Conservation (phyloP, 768 basidiomycete genomes). For the Xanthoconium purpureum region DNA sequence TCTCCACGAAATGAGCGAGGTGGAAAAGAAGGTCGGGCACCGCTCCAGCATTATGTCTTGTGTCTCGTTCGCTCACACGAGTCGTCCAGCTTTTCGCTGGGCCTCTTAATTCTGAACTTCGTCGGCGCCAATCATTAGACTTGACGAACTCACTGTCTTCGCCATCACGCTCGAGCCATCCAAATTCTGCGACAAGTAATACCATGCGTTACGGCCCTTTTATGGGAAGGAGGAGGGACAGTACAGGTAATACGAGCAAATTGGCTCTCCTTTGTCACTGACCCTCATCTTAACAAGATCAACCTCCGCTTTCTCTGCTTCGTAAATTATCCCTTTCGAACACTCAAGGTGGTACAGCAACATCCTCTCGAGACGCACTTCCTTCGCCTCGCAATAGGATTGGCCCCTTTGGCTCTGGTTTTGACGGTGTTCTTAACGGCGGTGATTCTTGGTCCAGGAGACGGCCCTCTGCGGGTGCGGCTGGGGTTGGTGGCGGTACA, state of each 20-base stretch:
- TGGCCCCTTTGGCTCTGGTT: conserved; percentile 53
- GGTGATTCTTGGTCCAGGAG: conserved; percentile 73
- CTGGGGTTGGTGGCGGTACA: conserved; percentile 39
- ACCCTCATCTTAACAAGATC: conserved; percentile 44
- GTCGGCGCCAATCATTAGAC: conserved; percentile 80
- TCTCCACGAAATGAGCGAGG: conserved; percentile 75
- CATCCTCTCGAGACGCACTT: conserved; percentile 57
- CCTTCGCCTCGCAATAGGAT: conserved; percentile 66
- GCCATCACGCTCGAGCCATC: conserved; percentile 52
- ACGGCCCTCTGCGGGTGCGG: conserved; percentile 54
- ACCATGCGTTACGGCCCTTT: conserved; percentile 62
- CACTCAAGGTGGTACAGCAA: conserved; percentile 45
- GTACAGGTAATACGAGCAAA: conserved; percentile 47
- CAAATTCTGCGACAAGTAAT: conserved; percentile 44
- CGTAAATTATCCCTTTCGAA: conserved; percentile 70
- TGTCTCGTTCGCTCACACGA: conserved; percentile 28
- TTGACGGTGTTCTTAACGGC: conserved; percentile 67
- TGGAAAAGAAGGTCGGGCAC: conserved; percentile 79
- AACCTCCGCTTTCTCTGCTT: conserved; percentile 49
- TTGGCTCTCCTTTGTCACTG: conserved; percentile 1
- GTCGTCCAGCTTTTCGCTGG: conserved; percentile 69
- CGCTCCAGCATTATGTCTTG: conserved; percentile 6
- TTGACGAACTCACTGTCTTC: conserved; percentile 59
- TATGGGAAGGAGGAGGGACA: conserved; percentile 62
- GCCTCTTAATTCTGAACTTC: conserved; percentile 79